phyloP scores from a whole-genome alignment of 768 basidiomycete genomes.

The Lactifluus volemus region DNA sequence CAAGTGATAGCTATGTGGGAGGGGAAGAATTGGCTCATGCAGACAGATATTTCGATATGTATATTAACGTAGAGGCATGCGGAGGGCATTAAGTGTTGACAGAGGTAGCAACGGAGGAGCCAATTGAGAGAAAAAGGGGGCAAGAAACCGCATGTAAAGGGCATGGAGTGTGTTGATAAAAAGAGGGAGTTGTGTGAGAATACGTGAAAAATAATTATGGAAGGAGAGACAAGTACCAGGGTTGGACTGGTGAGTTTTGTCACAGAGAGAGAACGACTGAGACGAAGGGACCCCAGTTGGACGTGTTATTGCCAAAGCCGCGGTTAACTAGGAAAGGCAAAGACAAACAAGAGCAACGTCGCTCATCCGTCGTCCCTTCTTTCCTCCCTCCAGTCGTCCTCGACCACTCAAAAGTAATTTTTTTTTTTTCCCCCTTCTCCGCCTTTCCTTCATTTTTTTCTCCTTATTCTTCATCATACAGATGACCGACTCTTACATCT shows the following conservation, averaged over 20 bases:
- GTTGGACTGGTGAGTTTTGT: slow-evolving; percentile 1
- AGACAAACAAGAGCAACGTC: slow-evolving; percentile 28
- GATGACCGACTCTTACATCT: slow-evolving; percentile 74
- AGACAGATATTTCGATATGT: slow-evolving; percentile 34
- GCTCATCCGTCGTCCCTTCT: slow-evolving; percentile 23
- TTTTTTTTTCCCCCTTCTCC: slow-evolving; percentile 20
- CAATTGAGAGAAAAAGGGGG: background rate
- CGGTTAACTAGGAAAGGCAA: slow-evolving; percentile 32
- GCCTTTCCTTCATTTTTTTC: slow-evolving; percentile 5
- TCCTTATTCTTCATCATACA: slow-evolving; percentile 25
- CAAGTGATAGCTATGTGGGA: background rate
- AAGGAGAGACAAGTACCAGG: background rate
- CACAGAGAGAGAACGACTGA: background rate
- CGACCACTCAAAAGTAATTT: slow-evolving; percentile 33
- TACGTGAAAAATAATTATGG: background rate
- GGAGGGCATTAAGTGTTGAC: slow-evolving; percentile 10
- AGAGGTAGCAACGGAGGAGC: background rate
- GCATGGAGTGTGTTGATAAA: slow-evolving; percentile 12
- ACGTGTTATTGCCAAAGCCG: slow-evolving; percentile 43
- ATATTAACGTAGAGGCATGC: slow-evolving; percentile 32
- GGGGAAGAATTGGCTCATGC: slow-evolving; percentile 14
- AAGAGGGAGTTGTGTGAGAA: background rate
- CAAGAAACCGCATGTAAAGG: background rate
- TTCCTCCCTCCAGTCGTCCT: slow-evolving; percentile 43
- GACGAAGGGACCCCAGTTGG: slow-evolving; percentile 22